Evolutionary conservation across 2,329 filamentous ascomycete species (phyloP), one percentile per base, ranked within the genome.

Genomic region (Colletotrichum somersetense): DNA sequence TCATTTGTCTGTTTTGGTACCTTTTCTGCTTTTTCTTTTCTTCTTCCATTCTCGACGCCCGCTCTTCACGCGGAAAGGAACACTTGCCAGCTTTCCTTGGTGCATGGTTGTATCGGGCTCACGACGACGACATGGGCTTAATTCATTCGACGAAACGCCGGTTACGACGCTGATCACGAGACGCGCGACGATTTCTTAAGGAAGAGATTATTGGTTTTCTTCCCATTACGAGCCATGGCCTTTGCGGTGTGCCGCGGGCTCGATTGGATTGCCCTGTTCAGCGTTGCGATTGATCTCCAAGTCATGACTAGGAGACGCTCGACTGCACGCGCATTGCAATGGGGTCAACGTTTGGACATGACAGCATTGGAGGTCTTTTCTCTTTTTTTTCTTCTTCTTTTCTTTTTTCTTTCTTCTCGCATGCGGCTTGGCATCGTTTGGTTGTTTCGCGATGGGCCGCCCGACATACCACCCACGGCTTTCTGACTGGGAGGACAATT

Each of bases 141-240:
- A 59, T 69, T 58, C 48, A 26, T 52, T 66, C 20, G 33, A 66
- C 67, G 71, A 73, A 20, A 57, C 40, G 67, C 67, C 61, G 55
- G 38, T 71, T 42, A 73, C 57, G 67, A 73, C 40, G 56, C 67
- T 73, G 62, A 57, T 66, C 62, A 73, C 62, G 71, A 73, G 48
- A 62, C 62, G 56, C 56, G 56, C 55, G 33, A 71, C 62, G 71
- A 71, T n/a, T 58, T 58, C 20, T 48, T 20, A 12, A 30, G 67
- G 50, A 56, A 66, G 42, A 42, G 35, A 14, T 57, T 48, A 30
- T 30, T 30, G 30, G n/a, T 23, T 48, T 56, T 67, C 56, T 62
- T 69, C 44, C 18, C 30, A 48, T 35, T 56, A 67, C 52, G 68
- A 57, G 38, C 42, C n/a, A 58, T 66, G 52, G 61, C 55, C 38